Evolutionary conservation across 106 monocot genomes (phyloP).

Genomic region (Acanthochlamys bracteata): DNA sequence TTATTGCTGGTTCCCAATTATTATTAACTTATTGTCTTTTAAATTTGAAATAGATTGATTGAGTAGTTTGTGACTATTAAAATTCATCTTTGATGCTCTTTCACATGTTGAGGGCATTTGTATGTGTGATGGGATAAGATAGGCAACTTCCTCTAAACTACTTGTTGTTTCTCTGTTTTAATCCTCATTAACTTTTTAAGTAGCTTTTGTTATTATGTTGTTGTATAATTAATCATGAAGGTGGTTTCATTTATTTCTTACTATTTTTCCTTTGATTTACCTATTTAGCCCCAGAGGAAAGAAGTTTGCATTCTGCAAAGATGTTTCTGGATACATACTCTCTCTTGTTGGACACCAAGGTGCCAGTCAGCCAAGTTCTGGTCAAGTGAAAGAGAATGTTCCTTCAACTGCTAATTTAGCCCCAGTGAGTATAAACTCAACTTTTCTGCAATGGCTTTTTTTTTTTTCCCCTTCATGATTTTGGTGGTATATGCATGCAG

Average conservation of each 20-base stretch:
- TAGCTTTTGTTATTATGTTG: no score
- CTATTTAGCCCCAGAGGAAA: slow-evolving; percentile 50
- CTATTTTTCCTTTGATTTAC: background rate
- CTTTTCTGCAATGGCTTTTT: slow-evolving; percentile 7
- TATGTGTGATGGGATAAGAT: no score
- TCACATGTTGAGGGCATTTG: no score
- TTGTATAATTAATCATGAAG: no score
- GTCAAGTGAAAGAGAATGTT: slow-evolving; percentile 3
- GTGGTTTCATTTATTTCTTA: background rate
- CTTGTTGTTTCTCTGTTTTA: no score
- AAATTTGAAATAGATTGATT: no score
- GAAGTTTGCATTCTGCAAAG: slow-evolving; percentile 56
- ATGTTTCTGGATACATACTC: slow-evolving; percentile 63
- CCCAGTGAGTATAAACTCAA: slow-evolving; percentile 32
- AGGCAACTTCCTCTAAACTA: no score
- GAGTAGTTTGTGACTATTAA: no score
- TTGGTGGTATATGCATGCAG: slow-evolving; percentile 17
- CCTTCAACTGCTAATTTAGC: slow-evolving; percentile 5
- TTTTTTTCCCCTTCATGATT: background rate
- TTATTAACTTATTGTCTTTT: no score
- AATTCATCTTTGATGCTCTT: no score
- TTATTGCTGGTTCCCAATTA: no score
- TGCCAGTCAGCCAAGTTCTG: slow-evolving; percentile 2
- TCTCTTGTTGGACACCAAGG: slow-evolving; percentile 40
- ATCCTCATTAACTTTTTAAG: no score